A percentile compares a stretch with the other conserved stretches of the same genome.
Evolutionary conservation across 2,329 filamentous ascomycete species (phyloP).

Genomic region (Aureobasidium sp.): DNA sequence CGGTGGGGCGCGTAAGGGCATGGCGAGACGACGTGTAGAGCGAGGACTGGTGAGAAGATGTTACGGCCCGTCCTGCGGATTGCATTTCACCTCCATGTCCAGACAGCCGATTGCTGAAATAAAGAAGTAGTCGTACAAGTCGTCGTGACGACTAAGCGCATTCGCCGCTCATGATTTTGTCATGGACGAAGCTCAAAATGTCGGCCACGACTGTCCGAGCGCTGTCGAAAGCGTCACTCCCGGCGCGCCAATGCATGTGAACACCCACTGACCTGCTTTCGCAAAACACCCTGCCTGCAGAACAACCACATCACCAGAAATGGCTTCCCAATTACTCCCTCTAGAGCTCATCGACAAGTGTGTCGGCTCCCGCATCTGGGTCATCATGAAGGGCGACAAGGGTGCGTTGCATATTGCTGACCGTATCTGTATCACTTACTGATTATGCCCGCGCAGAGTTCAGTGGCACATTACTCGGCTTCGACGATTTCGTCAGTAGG

Average conservation of each 20-base stretch:
- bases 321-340: slow-evolving; percentile 27
- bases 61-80: slow-evolving; percentile 9
- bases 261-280: neutral
- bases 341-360: slow-evolving; percentile 95
- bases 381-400: slow-evolving; percentile 99
- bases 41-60: neutral
- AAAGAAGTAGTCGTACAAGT: neutral
- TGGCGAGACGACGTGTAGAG: neutral
- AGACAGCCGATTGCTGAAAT: neutral
- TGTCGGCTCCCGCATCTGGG: slow-evolving; percentile 95
- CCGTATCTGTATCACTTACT: slow-evolving; percentile 15
- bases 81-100: slow-evolving; percentile 11
- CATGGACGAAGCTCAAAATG: neutral
- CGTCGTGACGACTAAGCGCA: neutral
- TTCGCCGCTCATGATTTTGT: neutral
- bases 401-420: slow-evolving; percentile 44
- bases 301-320: neutral
- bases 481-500: slow-evolving; percentile 99
- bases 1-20: neutral
- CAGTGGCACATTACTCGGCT: slow-evolving; percentile 85
- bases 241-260: neutral
- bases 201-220: neutral
- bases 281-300: neutral
- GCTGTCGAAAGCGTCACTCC: neutral
- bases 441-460: slow-evolving; percentile 58